Evolutionary conservation across 164 flowering plant species (phyloP), one percentile per base, ranked within the genome.

Genomic region (Houttuynia cordata): DNA sequence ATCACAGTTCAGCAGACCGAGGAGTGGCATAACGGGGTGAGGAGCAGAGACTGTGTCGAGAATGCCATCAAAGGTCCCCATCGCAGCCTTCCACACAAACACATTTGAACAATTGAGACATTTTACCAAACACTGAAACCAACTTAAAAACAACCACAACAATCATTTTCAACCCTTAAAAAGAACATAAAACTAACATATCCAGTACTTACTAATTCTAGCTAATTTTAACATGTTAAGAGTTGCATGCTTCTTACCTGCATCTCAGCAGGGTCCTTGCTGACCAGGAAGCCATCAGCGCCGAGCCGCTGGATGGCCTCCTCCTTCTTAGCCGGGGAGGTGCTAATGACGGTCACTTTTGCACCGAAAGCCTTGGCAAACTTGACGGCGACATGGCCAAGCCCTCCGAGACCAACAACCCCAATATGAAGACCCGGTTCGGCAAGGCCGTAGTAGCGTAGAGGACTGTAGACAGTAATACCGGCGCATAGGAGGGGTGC

Each of bases 1-100:
- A 41, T 73, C 23, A 22, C 70, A n/a, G 39, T 81, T 81, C 54
- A 81, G 42, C 19, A 79, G 30, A 25, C 66, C 62, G 30, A 81
- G 1, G 59, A 79, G 63, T 8, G 85, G 82, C 23, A 62, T 1
- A 0, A 79, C 24, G 1, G 79, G 68, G 51, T 79, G 85, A 24
- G 7, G 1, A 10, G 78, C 79, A 2, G 82, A 73, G 1, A 79
- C 82, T 1, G 68, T 80, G 59, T 80, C 81, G n/a, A 80, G 69
- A 53, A 80, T 78, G 6, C 79, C 79, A 66, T 80, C 82, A 76
- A 81, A 55, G 51, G 79, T 67, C 14, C 76, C 70, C 68, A 39
- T 47, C 1, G 79, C 81, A 64, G 69, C 68, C 83, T 81, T 45
- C 25, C 41, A 4, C 37, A 30, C 37, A 30, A 30, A 30, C 37